These are phyloP conservation scores for Gremmenia infestans DNA, from an alignment of 2,329 filamentous ascomycete genomes.

Conservation along the genomic window DNA sequence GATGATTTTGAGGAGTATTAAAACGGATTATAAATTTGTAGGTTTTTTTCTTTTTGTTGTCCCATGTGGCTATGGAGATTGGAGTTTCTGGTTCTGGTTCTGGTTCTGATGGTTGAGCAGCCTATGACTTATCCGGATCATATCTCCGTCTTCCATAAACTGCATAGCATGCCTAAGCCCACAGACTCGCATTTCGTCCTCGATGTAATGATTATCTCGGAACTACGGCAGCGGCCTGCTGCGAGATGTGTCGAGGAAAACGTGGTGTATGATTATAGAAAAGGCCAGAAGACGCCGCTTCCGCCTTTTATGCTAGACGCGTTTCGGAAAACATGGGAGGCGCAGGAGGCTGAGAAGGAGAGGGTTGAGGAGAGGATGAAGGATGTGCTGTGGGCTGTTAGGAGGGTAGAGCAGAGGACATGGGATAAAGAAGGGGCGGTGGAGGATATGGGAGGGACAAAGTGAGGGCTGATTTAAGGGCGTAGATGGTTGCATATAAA, in stretches of 20 bases:
- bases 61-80: background rate
- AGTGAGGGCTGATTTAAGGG: background rate
- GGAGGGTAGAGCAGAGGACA: conserved; percentile 61
- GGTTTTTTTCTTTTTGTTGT: conserved; percentile 31
- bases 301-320: conserved; percentile 56
- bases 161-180: conserved; percentile 37
- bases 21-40: conserved; percentile 83
- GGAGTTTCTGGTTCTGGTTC: too few species aligned
- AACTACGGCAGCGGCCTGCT: conserved; percentile 65
- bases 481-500: background rate
- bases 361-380: conserved; percentile 49
- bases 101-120: conserved; percentile 36
- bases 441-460: conserved; percentile 55
- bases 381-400: conserved; percentile 51
- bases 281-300: conserved; percentile 51
- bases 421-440: conserved; percentile 70
- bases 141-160: conserved; percentile 78
- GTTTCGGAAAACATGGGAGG: conserved; percentile 52
- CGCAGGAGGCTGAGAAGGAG: conserved; percentile 55
- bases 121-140: conserved; percentile 80
- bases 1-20: conserved; percentile 74
- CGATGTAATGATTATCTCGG: conserved; percentile 66
- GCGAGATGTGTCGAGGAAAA: conserved; percentile 74
- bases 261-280: conserved; percentile 69
- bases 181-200: conserved; percentile 49